Conservation (phyloP, 2,329 filamentous ascomycete genomes). For the Aspergillus pseudotamarii region DNA sequence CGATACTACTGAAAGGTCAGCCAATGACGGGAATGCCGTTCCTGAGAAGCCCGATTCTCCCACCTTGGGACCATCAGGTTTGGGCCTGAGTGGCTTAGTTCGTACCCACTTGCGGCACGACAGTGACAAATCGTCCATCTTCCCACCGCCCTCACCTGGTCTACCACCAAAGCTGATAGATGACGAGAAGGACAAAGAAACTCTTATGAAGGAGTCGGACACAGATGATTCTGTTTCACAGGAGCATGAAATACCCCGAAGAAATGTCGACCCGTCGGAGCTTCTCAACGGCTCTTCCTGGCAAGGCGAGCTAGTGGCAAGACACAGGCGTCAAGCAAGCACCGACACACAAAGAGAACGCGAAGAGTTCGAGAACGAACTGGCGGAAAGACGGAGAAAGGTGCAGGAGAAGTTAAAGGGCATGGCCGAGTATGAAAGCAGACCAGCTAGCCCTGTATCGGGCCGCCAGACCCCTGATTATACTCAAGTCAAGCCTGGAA, state of each 20-base stretch:
- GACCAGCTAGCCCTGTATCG: conserved; percentile 47
- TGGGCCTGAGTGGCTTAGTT: conserved; percentile 77
- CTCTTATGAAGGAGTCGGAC: conserved; percentile 7
- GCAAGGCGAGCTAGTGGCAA: conserved; percentile 52
- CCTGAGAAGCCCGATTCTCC: conserved; percentile 67
- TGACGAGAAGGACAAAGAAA: conserved; percentile 9
- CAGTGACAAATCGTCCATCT: conserved; percentile 81
- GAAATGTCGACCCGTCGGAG: conserved; percentile 4
- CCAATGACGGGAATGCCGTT: conserved; percentile 13
- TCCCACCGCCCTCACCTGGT: conserved; percentile 54
- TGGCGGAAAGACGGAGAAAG: conserved; percentile 50
- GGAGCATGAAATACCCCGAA: neutral
- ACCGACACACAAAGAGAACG: conserved; percentile 53
- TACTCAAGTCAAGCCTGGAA: conserved; percentile 36
- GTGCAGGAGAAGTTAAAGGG: conserved; percentile 53
- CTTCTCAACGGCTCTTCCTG: conserved; percentile 37
- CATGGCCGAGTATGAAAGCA: conserved; percentile 46
- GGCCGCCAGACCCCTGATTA: conserved; percentile 39
- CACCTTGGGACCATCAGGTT: conserved; percentile 66
- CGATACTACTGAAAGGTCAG: conserved; percentile 19
- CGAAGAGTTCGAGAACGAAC: conserved; percentile 51
- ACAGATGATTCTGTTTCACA: neutral
- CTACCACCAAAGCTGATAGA: conserved; percentile 39
- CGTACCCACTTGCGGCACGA: conserved; percentile 80
- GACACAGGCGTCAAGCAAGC: conserved; percentile 48